Evolutionary conservation across 257 asterid species (phyloP).

Genomic region (Leptodermis oblonga): DNA sequence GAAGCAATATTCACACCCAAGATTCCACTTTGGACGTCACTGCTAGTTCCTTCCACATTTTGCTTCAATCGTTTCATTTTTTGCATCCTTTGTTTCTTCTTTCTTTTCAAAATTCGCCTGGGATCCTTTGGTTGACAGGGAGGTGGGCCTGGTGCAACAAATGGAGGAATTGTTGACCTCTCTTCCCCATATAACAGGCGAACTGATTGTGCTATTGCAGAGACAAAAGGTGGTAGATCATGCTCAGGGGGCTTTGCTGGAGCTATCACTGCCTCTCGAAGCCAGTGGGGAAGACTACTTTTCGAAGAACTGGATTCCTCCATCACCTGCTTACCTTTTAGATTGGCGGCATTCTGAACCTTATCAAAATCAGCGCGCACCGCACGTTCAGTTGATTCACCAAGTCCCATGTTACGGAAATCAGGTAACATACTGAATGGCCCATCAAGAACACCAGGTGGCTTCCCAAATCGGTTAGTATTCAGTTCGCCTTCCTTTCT

Average conservation of each 20-base stretch:
- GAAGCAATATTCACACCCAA: conserved; percentile 39
- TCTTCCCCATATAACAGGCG: conserved; percentile 74
- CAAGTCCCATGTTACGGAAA: conserved; percentile 29
- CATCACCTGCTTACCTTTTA: conserved; percentile 61
- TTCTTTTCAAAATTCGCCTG: conserved; percentile 42
- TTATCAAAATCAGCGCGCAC: conserved; percentile 23
- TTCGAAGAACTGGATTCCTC: conserved; percentile 33
- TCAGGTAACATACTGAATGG: conserved; percentile 24
- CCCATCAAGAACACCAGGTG: conserved; percentile 34
- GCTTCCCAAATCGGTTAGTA: conserved; percentile 39
- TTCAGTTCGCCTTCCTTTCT: conserved; percentile 28
- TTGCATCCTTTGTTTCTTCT: conserved; percentile 29
- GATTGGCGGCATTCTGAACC: conserved; percentile 26
- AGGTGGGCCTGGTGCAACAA: conserved; percentile 67
- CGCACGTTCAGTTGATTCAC: conserved; percentile 31
- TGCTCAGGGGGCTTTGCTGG: conserved; percentile 43
- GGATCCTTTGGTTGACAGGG: conserved; percentile 80
- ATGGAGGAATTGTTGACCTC: conserved; percentile 66
- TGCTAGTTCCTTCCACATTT: conserved; percentile 22
- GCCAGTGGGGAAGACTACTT: conserved; percentile 89
- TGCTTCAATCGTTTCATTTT: conserved; percentile 21
- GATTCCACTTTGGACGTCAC: conserved; percentile 18
- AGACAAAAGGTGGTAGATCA: conserved; percentile 60
- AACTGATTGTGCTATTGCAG: conserved; percentile 82
- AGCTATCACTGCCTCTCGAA: conserved; percentile 74